These are phyloP conservation scores for Aspergillus sp. DNA, from an alignment of 2,329 filamentous ascomycete genomes.

Conservation along the genomic window DNA sequence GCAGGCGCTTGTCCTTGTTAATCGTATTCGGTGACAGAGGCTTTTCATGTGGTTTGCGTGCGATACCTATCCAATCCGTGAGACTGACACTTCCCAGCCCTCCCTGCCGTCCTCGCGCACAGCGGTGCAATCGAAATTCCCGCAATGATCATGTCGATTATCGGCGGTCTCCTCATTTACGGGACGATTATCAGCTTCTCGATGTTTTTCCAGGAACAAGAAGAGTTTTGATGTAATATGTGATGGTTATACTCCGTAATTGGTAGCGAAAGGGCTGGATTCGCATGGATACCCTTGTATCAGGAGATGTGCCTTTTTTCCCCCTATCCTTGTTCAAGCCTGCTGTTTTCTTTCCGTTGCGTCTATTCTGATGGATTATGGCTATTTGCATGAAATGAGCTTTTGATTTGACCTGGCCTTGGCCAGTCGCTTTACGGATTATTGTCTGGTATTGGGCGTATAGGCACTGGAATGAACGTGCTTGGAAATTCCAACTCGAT, in stretches of 20 bases:
- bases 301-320: not conserved
- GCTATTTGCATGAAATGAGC: not conserved
- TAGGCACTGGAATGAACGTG: no score
- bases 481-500: no score
- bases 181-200: slow-evolving; percentile 96
- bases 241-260: not conserved
- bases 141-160: slow-evolving; percentile 91
- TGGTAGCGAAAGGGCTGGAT: not conserved
- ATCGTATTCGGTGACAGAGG: no score
- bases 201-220: slow-evolving; percentile 96
- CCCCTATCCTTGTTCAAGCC: not conserved
- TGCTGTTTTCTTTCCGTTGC: not conserved
- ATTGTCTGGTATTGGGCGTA: not conserved
- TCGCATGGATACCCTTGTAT: not conserved
- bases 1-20: no score
- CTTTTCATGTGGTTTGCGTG: no score
- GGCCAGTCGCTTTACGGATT: not conserved
- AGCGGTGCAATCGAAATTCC: slow-evolving; percentile 70
- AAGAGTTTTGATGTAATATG: slow-evolving; percentile 62
- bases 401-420: not conserved
- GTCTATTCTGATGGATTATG: not conserved
- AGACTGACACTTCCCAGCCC: slow-evolving; percentile 47
- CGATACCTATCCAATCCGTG: no score
- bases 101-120: slow-evolving; percentile 82
- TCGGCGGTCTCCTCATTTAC: slow-evolving; percentile 90